A percentile compares a stretch with the other conserved stretches of the same genome.
These are phyloP conservation scores for Volvox carteri DNA, from an alignment of 163 green algal species.

Conservation along the genomic window DNA sequence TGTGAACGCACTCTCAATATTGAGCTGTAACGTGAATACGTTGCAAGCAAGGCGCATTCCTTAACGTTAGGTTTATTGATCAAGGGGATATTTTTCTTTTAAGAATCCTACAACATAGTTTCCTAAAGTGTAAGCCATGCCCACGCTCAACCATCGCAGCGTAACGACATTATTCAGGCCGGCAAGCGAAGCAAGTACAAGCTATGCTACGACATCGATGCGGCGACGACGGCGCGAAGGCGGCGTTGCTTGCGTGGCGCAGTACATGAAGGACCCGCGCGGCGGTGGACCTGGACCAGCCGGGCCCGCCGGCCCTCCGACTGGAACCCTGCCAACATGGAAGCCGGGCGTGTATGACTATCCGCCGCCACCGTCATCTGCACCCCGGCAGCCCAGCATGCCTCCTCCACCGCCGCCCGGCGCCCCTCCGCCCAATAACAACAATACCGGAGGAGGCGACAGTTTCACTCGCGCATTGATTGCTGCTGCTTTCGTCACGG, in stretches of 20 bases:
- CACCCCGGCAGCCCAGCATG: background rate
- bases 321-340: constrained; percentile 34
- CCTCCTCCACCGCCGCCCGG: constrained; percentile 27
- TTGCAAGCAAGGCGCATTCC: no score
- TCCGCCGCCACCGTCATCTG: constrained; percentile 21
- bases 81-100: no score
- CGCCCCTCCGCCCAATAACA: constrained; percentile 23
- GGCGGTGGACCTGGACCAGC: background rate
- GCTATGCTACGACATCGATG: background rate
- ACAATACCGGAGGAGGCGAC: constrained; percentile 3
- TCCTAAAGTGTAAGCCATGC: background rate
- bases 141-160: background rate
- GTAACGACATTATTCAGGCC: background rate
- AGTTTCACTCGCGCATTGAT: constrained; percentile 39
- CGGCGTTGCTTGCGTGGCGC: constrained; percentile 13
- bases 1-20: no score
- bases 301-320: background rate
- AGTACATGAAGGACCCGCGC: constrained; percentile 32
- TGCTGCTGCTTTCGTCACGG: constrained; percentile 43
- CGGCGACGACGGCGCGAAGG: background rate
- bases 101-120: background rate
- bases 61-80: no score
- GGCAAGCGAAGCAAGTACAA: constrained; percentile 19
- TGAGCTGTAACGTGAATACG: no score
- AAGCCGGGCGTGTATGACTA: constrained; percentile 34